Base-by-base conservation (phyloP, 768 basidiomycete species). In the Botryobasidium botryosum region DNA sequence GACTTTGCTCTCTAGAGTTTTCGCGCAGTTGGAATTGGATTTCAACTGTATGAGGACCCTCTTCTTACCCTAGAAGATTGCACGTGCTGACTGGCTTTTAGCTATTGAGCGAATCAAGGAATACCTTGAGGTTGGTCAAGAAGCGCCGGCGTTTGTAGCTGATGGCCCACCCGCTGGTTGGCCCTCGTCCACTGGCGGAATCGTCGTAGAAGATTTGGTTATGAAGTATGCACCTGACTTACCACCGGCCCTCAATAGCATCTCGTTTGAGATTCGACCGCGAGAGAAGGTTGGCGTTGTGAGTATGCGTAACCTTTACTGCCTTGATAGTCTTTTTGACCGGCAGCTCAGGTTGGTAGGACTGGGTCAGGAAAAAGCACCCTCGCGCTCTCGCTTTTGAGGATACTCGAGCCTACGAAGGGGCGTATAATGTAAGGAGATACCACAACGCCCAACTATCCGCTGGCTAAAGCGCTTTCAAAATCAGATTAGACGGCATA, bases 241-340 rank as follows among this genome's bases (percentile, higher is more conserved):
- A 0, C 74, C 75, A 0, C 59, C 71, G 5, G 79, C 75, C 10
- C 59, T 83, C 43, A 69, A 69, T 46, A 60, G 63, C 3, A 44
- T 82, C 17, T 70, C 72, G 3, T 79, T 82, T 58, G 64, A 63
- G 6, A 65, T 82, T 17, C 66, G 63, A 8, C 70, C 76, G 2
- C 60, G 67, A 13, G 77, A 79, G 58, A 82, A 79, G 58, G 68
- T 82, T 47, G 79, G 78, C 1, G 66, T 83, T 17, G 77, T 74
- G 50, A 46, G 71, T 66, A 10, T 28, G n/a, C n/a, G n/a, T 17
- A 33, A 17, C 32, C 32, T 33, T 33, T 33, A 33, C 12, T 33
- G 32, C 32, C 17, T 17, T 12, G 32, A 33, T 44, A 15, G 17
- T 18, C 26, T n/a, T 39, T 26, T 35, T 33, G 26, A 3, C 27